A percentile compares a stretch with the other conserved stretches of the same genome.
Conservation (phyloP, 208 protist genomes). For the Naegleria gruberi region DNA sequence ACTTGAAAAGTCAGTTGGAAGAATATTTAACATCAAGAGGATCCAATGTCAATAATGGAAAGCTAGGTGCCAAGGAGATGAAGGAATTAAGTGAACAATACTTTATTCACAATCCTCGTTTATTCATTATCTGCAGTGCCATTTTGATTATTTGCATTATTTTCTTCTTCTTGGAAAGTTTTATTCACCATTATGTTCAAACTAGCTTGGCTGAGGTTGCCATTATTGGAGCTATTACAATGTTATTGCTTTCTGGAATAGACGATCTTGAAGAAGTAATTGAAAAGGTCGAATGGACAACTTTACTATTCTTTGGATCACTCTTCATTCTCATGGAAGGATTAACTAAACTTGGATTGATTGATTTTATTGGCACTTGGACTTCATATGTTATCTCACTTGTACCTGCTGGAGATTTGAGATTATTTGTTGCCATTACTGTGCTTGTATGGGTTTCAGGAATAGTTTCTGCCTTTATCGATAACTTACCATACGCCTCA, state of each 20-base stretch:
- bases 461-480: conserved; percentile 38
- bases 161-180: conserved; percentile 41
- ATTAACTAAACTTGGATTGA: conserved; percentile 32
- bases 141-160: conserved; percentile 39
- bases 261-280: conserved; percentile 36
- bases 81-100: conserved; percentile 33
- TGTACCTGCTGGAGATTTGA: conserved; percentile 6
- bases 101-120: conserved; percentile 29
- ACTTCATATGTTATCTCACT: conserved; percentile 26
- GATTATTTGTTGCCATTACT: conserved; percentile 36
- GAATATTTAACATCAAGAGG: background rate
- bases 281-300: conserved; percentile 43
- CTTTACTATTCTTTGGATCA: conserved; percentile 45
- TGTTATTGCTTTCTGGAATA: conserved; percentile 33
- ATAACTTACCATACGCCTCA: conserved; percentile 37
- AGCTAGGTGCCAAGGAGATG: background rate
- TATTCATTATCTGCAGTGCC: conserved; percentile 35
- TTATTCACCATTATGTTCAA: conserved; percentile 26
- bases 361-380: conserved; percentile 34
- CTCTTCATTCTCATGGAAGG: conserved; percentile 46
- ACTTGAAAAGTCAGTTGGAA: conserved; percentile 8
- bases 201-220: conserved; percentile 43
- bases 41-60: background rate
- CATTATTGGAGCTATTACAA: conserved; percentile 36
- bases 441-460: conserved; percentile 47